These are phyloP conservation scores for Durotheca rogersii DNA, from an alignment of 495 filamentous ascomycete species.

Conservation along the genomic window DNA sequence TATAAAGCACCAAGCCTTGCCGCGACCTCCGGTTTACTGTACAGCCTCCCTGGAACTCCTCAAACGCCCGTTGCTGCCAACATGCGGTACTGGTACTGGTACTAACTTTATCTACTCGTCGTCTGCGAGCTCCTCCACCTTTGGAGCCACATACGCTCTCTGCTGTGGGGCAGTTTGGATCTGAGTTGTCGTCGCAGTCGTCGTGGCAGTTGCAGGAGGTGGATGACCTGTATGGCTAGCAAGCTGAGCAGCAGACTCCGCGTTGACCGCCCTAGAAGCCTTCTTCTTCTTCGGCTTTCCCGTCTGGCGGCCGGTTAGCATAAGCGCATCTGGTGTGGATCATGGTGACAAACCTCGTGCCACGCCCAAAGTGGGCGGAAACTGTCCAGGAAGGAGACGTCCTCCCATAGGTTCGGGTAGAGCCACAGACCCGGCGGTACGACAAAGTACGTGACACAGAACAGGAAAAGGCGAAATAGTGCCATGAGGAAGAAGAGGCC, in stretches of 20 bases:
- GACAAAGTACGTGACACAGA: conserved; percentile 84
- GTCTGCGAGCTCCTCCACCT: conserved; percentile 68
- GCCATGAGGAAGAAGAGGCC: conserved; percentile 97
- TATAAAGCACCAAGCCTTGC: conserved; percentile 3
- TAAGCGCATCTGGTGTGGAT: conserved; percentile 10
- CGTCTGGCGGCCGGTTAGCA: conserved; percentile 38
- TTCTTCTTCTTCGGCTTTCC: conserved; percentile 67
- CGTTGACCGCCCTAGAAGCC: conserved; percentile 40
- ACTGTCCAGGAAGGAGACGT: conserved; percentile 97
- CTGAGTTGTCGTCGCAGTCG: conserved; percentile 56
- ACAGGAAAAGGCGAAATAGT: conserved; percentile 93
- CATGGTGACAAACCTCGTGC: conserved; percentile 75
- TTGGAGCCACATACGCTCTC: conserved; percentile 54
- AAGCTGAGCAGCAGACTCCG: conserved; percentile 46
- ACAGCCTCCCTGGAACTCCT: conserved; percentile 27
- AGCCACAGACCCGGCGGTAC: conserved; percentile 90
- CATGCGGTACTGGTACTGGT: conserved; percentile 6
- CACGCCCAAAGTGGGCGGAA: conserved; percentile 97
- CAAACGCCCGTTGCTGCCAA: conserved; percentile 27
- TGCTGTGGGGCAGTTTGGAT: conserved; percentile 47
- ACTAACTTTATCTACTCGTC: conserved; percentile 44
- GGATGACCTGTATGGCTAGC: conserved; percentile 52
- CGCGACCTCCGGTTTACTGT: too few species aligned
- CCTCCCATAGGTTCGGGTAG: conserved; percentile 97
- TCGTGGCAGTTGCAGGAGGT: conserved; percentile 58